Evolutionary conservation across 306 rosid species (phyloP), one percentile per base, ranked within the genome.

Genomic region (Delonix regia): DNA sequence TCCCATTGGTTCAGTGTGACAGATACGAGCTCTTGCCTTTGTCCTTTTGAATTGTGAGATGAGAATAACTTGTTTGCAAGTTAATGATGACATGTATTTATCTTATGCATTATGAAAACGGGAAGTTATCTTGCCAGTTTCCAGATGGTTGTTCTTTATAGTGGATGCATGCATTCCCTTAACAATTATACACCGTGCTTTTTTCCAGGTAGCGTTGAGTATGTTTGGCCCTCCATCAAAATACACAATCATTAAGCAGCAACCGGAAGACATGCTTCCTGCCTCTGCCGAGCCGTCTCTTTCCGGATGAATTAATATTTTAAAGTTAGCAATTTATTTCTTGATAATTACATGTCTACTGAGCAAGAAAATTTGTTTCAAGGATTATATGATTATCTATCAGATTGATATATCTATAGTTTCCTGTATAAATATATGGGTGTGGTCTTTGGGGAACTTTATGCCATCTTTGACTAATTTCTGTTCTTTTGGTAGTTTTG

Each of bases 151-250:
- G 25, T 68, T 49, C 69, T 64, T 18, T 36, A 38, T 10, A 21
- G 0, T 18, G 24, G 47, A 18, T 63, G 36, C 28, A 48, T 18
- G 36, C 39, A 28, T 24, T 68, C 39, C 56, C 22, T 24, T 44
- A 44, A 27, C 33, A 24, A 68, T 15, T 25, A 9, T 53, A 78
- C 38, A 39, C 68, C 27, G 61, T 56, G 63, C 69, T 39, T 49
- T 47, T 34, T 85, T 73, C 80, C 89, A 95, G 99, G 99, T 95
- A 53, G 61, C 84, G 13, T 83, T 95, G 86, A 95, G 99, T 69
- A 39, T 95, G 88, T 75, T 92, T 79, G 99, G 99, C 71, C 98
- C 99, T 73, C 89, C 90, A 28, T 64, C 89, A 22, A 89, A 80
- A 80, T 77, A 78, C 69, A 69, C 73, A 57, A 75, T 53, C 48